Evolutionary conservation across 345 rosid species (phyloP).

Genomic region (Gossypium rotundifolium): DNA sequence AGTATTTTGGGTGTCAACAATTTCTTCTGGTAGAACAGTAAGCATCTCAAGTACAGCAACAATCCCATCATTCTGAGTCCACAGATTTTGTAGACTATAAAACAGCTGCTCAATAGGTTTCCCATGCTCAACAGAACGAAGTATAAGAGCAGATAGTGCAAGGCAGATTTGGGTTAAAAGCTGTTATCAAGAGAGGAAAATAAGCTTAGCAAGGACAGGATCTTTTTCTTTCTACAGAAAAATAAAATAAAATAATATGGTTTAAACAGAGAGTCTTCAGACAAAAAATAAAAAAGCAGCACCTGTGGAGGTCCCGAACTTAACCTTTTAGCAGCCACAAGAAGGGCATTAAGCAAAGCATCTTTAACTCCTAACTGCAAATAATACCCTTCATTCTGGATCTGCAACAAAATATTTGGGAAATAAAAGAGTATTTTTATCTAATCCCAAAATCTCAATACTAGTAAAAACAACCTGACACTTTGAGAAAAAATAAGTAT

Average conservation of each 20-base stretch:
- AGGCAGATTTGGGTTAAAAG: slow-evolving; percentile 92
- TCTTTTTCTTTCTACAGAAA: background rate
- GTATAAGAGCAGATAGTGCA: slow-evolving; percentile 80
- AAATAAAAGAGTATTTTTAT: background rate
- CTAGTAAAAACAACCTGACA: background rate
- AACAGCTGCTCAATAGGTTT: slow-evolving; percentile 82
- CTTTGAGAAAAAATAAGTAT: background rate
- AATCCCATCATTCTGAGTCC: slow-evolving; percentile 69
- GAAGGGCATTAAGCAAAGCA: slow-evolving; percentile 76
- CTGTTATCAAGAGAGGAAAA: slow-evolving; percentile 36
- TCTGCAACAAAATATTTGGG: slow-evolving; percentile 36
- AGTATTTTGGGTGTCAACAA: slow-evolving; percentile 54
- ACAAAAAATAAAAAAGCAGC: slow-evolving; percentile 17
- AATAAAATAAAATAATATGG: background rate
- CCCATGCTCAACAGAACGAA: slow-evolving; percentile 63
- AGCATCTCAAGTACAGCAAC: slow-evolving; percentile 87
- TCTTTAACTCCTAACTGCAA: slow-evolving; percentile 66
- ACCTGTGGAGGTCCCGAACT: slow-evolving; percentile 95
- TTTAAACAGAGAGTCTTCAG: background rate
- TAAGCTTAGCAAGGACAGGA: background rate
- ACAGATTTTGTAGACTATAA: slow-evolving; percentile 72
- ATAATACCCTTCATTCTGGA: slow-evolving; percentile 76
- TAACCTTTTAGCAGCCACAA: slow-evolving; percentile 75
- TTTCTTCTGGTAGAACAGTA: slow-evolving; percentile 91
- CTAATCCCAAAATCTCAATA: background rate